Conservation (phyloP, 192 early-diverging fungal species). For the Glomus cerebriforme region DNA sequence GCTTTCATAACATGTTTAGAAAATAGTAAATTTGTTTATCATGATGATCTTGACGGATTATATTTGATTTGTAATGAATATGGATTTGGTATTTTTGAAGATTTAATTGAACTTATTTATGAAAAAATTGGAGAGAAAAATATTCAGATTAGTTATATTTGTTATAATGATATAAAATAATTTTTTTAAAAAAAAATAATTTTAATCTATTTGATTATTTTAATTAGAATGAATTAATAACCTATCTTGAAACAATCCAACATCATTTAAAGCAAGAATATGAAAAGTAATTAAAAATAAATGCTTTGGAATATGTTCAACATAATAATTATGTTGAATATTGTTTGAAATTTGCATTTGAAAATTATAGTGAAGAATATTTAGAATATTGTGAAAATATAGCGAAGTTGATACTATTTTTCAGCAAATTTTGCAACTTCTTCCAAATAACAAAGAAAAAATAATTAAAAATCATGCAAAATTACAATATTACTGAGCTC, state of each 20-base stretch:
- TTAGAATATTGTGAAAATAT: background rate
- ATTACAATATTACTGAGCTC: background rate
- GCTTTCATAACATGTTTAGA: too few relatives aligned
- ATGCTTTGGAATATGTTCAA: background rate
- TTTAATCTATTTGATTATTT: too few relatives aligned
- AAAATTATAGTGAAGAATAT: background rate
- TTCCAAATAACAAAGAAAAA: background rate
- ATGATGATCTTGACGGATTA: too few relatives aligned
- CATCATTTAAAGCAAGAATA: background rate
- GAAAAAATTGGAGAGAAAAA: too few relatives aligned
- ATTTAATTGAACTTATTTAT: too few relatives aligned
- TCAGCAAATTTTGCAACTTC: background rate
- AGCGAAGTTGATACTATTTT: background rate
- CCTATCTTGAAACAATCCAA: background rate
- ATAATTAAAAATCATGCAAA: background rate
- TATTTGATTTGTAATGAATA: too few relatives aligned
- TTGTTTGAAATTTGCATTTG: slow-evolving; percentile 3
- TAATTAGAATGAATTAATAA: background rate
- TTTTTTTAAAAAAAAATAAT: too few relatives aligned
- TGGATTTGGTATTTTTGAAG: too few relatives aligned
- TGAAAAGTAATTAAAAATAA: background rate
- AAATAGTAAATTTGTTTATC: too few relatives aligned
- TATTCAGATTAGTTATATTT: too few relatives aligned
- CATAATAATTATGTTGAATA: slow-evolving; percentile 1
- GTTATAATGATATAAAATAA: too few relatives aligned